Base-by-base conservation (phyloP, 2,329 filamentous ascomycete genomes). In the Verticillium nubilum region DNA sequence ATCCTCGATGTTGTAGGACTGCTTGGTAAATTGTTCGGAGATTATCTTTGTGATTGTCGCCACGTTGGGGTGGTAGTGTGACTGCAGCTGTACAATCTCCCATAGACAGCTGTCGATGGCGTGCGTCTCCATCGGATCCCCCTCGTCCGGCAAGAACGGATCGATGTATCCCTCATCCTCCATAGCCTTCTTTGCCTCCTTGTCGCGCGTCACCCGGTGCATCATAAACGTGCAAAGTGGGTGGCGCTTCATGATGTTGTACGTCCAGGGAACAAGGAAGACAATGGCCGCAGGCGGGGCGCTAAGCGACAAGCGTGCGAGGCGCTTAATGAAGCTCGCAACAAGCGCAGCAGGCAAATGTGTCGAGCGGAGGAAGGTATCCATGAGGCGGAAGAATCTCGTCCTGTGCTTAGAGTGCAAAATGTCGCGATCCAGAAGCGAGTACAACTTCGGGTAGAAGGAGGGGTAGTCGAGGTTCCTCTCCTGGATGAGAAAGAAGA, bases 11-110 rank as follows among this genome's bases (percentile, higher is more conserved):
- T 92, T 95, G 74, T 98, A 99, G 2, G 89, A 84, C 66, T 92
- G 88, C 77, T 99, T 99, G 2, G 95, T 99, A 73, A 98, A 99
- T 72, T 98, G 95, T 75, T 98, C 92, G 2, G 91, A 91, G 60
- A 99, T 86, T 64, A 99, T 97, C 74, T 92, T 95, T 52, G 92
- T 89, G 66, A 99, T 86, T 2, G 93, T 95, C 0, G 94, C 93
- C 26, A 99, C 92, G 67, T 98, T 99, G 15, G 96, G 95, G 71
- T 99, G 95, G 74, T 96, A 98, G 73, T 99, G 96, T 1, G 87
- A 88, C 73, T 96, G 92, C 60, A 98, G 78, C 60, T 92, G 92
- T 61, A 96, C 90, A 57, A 99, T 82, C 73, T 99, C 95, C 96
- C 95, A 99, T 7, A 99, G 77, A 72, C 89, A 92, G 73, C 92